Conservation (phyloP, 2,329 filamentous ascomycete genomes). For the Colletotrichum acutatum region DNA sequence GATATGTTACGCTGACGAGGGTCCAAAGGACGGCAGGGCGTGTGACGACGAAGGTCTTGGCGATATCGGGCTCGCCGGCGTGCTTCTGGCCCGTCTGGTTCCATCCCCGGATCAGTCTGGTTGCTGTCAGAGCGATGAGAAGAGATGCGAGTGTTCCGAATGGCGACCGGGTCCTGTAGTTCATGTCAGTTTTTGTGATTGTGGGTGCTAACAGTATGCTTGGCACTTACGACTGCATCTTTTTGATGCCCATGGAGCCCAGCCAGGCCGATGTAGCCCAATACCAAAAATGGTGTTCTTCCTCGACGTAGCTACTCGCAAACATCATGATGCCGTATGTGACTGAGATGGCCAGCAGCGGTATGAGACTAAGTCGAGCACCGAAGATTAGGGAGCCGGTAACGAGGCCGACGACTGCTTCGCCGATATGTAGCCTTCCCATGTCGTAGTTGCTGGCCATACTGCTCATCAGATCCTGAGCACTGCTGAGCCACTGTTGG, state of each 20-base stretch:
- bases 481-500: constrained; percentile 71
- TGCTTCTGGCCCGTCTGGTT: constrained; percentile 98
- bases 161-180: not conserved
- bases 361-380: constrained; percentile 43
- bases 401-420: constrained; percentile 45
- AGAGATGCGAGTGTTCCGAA: constrained; percentile 49
- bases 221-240: constrained; percentile 51
- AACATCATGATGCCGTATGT: constrained; percentile 93
- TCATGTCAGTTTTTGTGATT: not conserved
- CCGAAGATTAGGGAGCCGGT: constrained; percentile 30
- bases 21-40: constrained; percentile 79
- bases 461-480: constrained; percentile 85
- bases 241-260: constrained; percentile 60
- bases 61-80: constrained; percentile 89
- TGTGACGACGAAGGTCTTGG: constrained; percentile 73
- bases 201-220: too few species aligned
- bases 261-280: constrained; percentile 83
- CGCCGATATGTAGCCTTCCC: constrained; percentile 64
- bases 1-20: constrained; percentile 76
- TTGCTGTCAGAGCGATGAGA: constrained; percentile 58
- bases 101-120: constrained; percentile 82
- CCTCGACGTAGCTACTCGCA: constrained; percentile 96
- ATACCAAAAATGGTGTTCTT: constrained; percentile 99
- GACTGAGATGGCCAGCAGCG: constrained; percentile 63
- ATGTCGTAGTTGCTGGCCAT: constrained; percentile 95